These are phyloP conservation scores for Alternaria sp. DNA, from an alignment of 2,329 filamentous ascomycete species.

Conservation along the genomic window DNA sequence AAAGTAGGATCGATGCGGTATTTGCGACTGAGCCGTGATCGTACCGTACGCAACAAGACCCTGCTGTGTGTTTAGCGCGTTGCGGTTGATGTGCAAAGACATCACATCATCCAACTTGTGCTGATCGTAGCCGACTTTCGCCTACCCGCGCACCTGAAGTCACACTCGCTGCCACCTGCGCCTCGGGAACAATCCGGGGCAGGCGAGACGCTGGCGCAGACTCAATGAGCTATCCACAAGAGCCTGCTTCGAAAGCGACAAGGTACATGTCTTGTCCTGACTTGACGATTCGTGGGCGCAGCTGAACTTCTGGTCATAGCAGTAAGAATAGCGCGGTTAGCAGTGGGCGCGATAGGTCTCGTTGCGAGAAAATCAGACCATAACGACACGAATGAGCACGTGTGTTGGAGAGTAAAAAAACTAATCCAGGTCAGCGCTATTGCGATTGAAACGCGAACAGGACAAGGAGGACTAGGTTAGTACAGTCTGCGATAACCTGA, in stretches of 20 bases:
- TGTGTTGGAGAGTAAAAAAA: background rate
- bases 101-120: constrained; percentile 2
- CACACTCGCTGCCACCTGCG: constrained; percentile 3
- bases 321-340: constrained; percentile 1
- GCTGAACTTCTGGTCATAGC: constrained; percentile 17
- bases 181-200: constrained; percentile 13
- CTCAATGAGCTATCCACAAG: background rate
- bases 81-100: background rate
- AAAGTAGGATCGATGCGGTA: background rate
- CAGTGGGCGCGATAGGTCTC: background rate
- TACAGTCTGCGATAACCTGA: background rate
- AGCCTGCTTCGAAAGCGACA: background rate
- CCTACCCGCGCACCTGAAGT: background rate
- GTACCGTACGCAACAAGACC: background rate
- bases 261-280: background rate
- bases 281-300: background rate
- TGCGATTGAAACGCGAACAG: constrained; percentile 4
- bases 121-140: constrained; percentile 6
- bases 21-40: background rate
- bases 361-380: background rate
- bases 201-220: constrained; percentile 7
- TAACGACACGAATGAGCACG: background rate
- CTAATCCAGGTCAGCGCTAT: constrained; percentile 1
- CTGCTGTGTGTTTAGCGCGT: constrained; percentile 6
- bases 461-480: constrained; percentile 6